Base-by-base conservation (phyloP, 2,329 filamentous ascomycete species). In the Penicillium nordicum region DNA sequence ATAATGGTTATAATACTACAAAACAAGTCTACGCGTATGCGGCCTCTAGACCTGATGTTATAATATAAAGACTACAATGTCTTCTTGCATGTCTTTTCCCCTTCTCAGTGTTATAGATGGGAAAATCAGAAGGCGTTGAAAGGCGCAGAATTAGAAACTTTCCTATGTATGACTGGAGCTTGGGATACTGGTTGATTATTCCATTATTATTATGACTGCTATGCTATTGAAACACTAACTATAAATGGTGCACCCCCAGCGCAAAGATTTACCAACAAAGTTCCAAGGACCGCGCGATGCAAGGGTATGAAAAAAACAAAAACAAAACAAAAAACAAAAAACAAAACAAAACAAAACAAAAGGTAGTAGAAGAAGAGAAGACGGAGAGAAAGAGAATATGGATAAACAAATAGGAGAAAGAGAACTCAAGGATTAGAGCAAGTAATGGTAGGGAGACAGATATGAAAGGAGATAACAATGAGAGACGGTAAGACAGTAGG, bases 171-270 rank as follows among this genome's bases (percentile, higher is more conserved):
- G 18, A 18, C 1, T 40, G 7, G 14, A 25, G 34, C 21, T 36
- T 29, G 1, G 11, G 16, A 14, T 2, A 34, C 41, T 29, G 23
- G 8, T 47, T 25, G 27, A 56, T 57, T 50, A 53, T 52, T 36
- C 46, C 38, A 65, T 63, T 64, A 64, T 58, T 44, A 66, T 66
- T 63, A 64, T 63, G 51, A 47, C 57, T 59, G 43, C 36, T 60
- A 57, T 54, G 42, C 34, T 60, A 46, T 9, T 61, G 30, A n/a
- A 38, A 57, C n/a, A 58, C 51, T 60, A 58, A 57, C 60, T 59
- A 55, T 62, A 58, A 55, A 61, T 41, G 44, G 40, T 40, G 18
- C 30, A 53, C 37, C 38, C n/a, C 23, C 12, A 51, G 45, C 40
- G 34, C 30, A 37, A 14, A 42, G 42, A 40, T 52, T 50, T 43